Evolutionary conservation across 106 monocot species (phyloP), one percentile per base, ranked within the genome.

Genomic region (Dioscorea alata): DNA sequence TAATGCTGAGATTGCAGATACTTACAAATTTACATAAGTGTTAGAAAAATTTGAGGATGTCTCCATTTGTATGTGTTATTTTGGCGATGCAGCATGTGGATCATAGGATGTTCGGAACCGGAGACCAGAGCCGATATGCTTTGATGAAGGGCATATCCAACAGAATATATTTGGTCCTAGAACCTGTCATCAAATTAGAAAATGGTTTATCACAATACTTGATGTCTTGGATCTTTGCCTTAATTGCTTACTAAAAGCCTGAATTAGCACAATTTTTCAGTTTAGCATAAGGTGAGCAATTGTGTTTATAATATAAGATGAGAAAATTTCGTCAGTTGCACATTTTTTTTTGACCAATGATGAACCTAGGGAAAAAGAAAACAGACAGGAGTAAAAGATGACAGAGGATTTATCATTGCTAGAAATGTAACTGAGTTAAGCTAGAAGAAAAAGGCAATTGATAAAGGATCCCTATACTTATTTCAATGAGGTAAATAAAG

Each of bases 161-260:
- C 79, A 83, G 7, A 76, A 69, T 25, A 77, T 58, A 63, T 76
- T 86, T 12, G 83, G 79, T 28, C 86, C 86, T 18, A 86, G 48
- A 8, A 86, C 79, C 86, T 86, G 79, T 42, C 62, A 4, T 12
- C 0, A 56, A 25, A 60, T 33, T 6, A 12, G 33, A 64, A 42
- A 42, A 42, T 42, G 42, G 6, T 58, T 21, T 8, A 42, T 20
- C 8, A 15, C 34, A 59, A 16, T 48, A 13, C 60, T 19, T 33
- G 6, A 42, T 42, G 42, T 0, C 42, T 2, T 42, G 10, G 6
- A 8, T 42, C 10, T 10, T 42, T 8, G 42, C 6, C 10, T 42
- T 42, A 6, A 42, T 8, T 42, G 42, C 5, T 42, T 10, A 42
- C 42, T 42, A 42, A 10, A 42, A 42, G 10, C 12, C 23, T 12